These are phyloP conservation scores for Dissophora globulifera DNA, from an alignment of 192 early-diverging fungal species.

Conservation along the genomic window DNA sequence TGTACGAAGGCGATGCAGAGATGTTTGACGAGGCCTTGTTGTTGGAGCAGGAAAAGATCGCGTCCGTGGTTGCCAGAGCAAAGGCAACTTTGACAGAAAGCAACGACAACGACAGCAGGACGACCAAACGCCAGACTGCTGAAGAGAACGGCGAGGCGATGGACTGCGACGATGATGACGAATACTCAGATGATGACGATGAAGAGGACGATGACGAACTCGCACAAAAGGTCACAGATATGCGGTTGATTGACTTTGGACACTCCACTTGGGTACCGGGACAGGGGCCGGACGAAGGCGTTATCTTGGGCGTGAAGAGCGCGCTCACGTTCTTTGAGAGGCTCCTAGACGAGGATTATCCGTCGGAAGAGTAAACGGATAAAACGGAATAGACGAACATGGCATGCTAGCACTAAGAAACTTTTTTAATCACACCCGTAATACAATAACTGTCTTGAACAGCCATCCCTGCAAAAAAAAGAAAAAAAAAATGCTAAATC, in stretches of 20 bases:
- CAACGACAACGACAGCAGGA: not conserved
- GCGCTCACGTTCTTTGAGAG: conserved; percentile 65
- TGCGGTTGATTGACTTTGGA: conserved; percentile 91
- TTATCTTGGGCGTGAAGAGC: conserved; percentile 72
- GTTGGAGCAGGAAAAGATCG: conserved; percentile 52
- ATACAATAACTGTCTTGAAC: no score
- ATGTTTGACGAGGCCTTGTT: conserved; percentile 61
- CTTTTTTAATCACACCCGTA: not conserved
- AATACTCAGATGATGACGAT: conserved; percentile 27
- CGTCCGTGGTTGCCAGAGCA: conserved; percentile 27
- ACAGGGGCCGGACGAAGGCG: conserved; percentile 73
- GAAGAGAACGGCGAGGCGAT: conserved; percentile 26
- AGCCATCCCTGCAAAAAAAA: no score
- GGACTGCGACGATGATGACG: conserved; percentile 11
- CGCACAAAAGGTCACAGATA: conserved; percentile 63
- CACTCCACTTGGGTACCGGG: conserved; percentile 78
- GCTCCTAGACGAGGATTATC: conserved; percentile 47
- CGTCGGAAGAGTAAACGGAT: not conserved
- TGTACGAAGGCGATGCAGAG: conserved; percentile 79
- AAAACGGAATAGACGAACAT: not conserved
- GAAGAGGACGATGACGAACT: conserved; percentile 52
- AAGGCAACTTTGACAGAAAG: conserved; percentile 46
- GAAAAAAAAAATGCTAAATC: no score
- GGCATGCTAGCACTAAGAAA: not conserved
- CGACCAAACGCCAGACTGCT: conserved; percentile 22